Base-by-base conservation (phyloP, 768 basidiomycete species). In the Mycena maculata region DNA sequence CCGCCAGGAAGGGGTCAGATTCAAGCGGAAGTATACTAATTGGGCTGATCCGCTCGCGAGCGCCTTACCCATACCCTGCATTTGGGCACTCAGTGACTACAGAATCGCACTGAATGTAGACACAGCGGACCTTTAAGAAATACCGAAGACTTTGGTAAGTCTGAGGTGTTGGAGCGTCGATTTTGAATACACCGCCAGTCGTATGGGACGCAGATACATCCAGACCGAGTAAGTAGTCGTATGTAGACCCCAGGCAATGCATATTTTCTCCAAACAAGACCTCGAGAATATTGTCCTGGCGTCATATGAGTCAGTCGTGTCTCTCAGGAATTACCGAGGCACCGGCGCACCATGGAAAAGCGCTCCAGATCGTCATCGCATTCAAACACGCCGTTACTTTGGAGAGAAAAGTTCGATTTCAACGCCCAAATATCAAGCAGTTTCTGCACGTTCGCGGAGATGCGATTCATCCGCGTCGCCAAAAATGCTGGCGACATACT, bases 281-380 rank as follows among this genome's bases (percentile, higher is more conserved):
- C 5, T 7, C 25, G 16, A 49, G 18, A 23, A 49, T 49, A 28
- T 4, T 49, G 48, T 49, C 48, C 48, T 49, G 23, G 9, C 28
- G 25, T 49, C 11, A n/a, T 10, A 16, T 16, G 9, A 49, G 12
- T 25, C 8, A 10, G 9, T 16, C n/a, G n/a, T n/a, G n/a, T n/a
- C n/a, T n/a, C n/a, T 10, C 10, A 9, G 15, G 11, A 15, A 25
- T 49, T 15, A 28, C 6, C n/a, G n/a, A n/a, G 23, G 8, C 6
- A 49, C 18, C 4, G 28, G 11, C n/a, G 8, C 27, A 49, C 48
- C 48, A 49, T 49, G 10, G 48, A 13, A 30, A 49, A 49, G 25
- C 48, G 48, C 23, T 49, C 48, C 18, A 49, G 18, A 28, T 49
- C 48, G 20, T 49, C 48, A 28, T 49, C 48, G 48, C 48, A 49